These are phyloP conservation scores for Gypsophila paniculata DNA, from an alignment of 179 eudicot genomes.

Conservation along the genomic window DNA sequence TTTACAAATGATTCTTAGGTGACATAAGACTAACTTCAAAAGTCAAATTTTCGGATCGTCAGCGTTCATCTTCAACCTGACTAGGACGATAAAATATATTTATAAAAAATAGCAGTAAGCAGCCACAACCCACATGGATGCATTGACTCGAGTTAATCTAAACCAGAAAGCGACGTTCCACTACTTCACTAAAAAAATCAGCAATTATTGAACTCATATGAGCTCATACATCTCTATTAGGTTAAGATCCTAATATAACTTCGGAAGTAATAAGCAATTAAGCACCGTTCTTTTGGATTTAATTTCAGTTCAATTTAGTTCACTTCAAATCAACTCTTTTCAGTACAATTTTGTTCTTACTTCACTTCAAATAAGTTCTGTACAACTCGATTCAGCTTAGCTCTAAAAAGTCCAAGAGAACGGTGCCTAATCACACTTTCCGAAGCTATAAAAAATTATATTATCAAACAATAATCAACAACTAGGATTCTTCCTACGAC, in stretches of 20 bases:
- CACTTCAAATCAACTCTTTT: too few relatives aligned
- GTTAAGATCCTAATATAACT: background rate
- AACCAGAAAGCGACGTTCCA: background rate
- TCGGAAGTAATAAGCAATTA: too few relatives aligned
- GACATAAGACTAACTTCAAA: background rate
- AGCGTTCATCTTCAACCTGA: background rate
- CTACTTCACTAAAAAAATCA: background rate
- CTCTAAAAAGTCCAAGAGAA: too few relatives aligned
- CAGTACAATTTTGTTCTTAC: too few relatives aligned
- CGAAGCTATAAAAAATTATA: background rate
- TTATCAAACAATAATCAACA: background rate
- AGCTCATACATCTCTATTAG: background rate
- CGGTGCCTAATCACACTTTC: too few relatives aligned
- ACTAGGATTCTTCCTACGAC: background rate
- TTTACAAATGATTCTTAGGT: background rate
- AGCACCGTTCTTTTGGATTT: too few relatives aligned
- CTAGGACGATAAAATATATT: background rate
- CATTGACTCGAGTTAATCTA: background rate
- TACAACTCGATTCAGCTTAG: too few relatives aligned
- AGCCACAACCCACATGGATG: background rate
- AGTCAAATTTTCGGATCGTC: background rate
- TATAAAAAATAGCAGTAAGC: background rate
- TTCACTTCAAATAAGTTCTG: too few relatives aligned
- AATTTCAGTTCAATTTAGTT: too few relatives aligned
- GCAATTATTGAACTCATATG: background rate